Evolutionary conservation across 768 basidiomycete species (phyloP).

Genomic region (Termitomyces sp.): DNA sequence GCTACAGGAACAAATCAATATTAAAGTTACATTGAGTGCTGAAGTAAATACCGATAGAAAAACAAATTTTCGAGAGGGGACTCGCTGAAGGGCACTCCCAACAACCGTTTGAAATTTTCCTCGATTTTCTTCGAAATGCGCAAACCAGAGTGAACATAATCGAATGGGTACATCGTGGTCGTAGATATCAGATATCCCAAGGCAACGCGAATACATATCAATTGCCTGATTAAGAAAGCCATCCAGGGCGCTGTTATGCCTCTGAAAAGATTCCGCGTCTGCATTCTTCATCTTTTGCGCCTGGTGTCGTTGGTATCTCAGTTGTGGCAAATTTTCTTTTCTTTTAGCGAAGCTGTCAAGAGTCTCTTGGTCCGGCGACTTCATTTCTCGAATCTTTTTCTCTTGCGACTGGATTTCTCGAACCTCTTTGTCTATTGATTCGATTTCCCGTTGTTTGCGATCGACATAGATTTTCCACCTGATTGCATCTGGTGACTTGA

Average conservation of each 20-base stretch:
- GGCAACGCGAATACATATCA: conserved; percentile 80
- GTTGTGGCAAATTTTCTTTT: conserved; percentile 11
- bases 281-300: conserved; percentile 35
- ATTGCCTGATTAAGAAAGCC: conserved; percentile 73
- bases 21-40: neutral
- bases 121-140: conserved; percentile 65
- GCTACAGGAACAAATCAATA: conserved; percentile 29
- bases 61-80: conserved; percentile 87
- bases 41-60: conserved; percentile 62
- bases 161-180: conserved; percentile 80
- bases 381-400: too few species aligned
- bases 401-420: conserved; percentile 14
- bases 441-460: conserved; percentile 71
- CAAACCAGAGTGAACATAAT: conserved; percentile 89
- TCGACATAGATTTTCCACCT: conserved; percentile 70
- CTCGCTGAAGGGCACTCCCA: conserved; percentile 43
- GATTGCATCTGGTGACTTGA: conserved; percentile 65
- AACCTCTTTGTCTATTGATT: conserved; percentile 39
- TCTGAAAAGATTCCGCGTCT: conserved; percentile 46
- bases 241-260: conserved; percentile 52
- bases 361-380: too few species aligned
- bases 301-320: conserved; percentile 23
- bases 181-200: conserved; percentile 64
- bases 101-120: conserved; percentile 40
- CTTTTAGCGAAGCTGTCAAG: too few species aligned